phyloP scores from a whole-genome alignment of 2,329 filamentous ascomycete genomes.

The Thielaviopsis euricoi region DNA sequence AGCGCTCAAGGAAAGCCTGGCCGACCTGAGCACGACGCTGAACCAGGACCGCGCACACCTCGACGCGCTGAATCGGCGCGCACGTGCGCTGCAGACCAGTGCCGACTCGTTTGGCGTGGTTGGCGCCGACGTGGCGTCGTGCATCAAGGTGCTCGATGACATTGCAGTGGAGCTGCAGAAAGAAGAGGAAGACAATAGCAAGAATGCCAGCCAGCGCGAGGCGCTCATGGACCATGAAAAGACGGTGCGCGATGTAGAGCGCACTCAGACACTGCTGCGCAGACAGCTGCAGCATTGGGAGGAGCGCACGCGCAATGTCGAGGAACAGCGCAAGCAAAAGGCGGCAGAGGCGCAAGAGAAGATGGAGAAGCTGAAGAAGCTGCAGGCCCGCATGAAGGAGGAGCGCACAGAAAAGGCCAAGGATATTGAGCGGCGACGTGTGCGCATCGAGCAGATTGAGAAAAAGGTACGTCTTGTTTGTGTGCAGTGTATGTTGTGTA shows the following conservation, averaged over 20 bases:
- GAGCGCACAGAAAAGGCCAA: constrained; percentile 75
- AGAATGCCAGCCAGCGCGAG: constrained; percentile 68
- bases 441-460: constrained; percentile 95
- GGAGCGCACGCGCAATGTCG: constrained; percentile 50
- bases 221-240: constrained; percentile 76
- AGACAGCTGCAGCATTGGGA: constrained; percentile 74
- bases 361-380: constrained; percentile 74
- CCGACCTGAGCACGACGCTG: constrained; percentile 66
- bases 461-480: constrained; percentile 58
- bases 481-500: not conserved
- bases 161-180: constrained; percentile 69
- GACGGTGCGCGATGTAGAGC: constrained; percentile 80
- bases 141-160: constrained; percentile 79
- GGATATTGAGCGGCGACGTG: constrained; percentile 79
- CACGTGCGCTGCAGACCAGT: constrained; percentile 82
- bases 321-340: constrained; percentile 68
- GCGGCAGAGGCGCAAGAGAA: constrained; percentile 64
- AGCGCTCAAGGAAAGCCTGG: constrained; percentile 63
- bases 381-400: constrained; percentile 66
- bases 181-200: constrained; percentile 77
- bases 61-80: constrained; percentile 69
- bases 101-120: constrained; percentile 79
- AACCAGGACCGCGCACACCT: constrained; percentile 68
- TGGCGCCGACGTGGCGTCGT: constrained; percentile 67
- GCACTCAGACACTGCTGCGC: constrained; percentile 67